Evolutionary conservation across 2,329 filamentous ascomycete genomes (phyloP), one percentile per base, ranked within the genome.

Genomic region (Iodosphaeria phyllophila): DNA sequence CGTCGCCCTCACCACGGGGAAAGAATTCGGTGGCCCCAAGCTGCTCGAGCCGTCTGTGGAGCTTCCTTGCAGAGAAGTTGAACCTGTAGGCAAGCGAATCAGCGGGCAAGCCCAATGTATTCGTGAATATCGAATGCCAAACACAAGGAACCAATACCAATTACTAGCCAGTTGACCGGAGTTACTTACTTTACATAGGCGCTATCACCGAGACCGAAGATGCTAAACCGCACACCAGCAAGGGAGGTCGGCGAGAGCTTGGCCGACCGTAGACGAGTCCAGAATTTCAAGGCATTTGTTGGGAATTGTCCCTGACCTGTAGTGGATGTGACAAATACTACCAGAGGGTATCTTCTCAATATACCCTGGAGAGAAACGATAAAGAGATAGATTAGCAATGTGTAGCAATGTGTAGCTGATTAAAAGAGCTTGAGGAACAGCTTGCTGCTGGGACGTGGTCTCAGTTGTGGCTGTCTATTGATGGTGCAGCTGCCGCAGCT

Each of bases 291-390:
- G 3, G 77, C 71, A 56, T 95, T 95, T 28, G 68, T 67, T 3
- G 89, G 89, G 43, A 95, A 64, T 35, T 95, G 84, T 5, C 89
- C 89, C 51, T 98, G 86, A 5, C 89, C 89, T 0, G 89, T 92
- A 0, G 89, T 98, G 5, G 89, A 91, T 12, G 91, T 58, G 31
- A 82, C 71, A 39, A 98, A 78, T 25, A 95, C 57, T 14, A 82
- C 66, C 12, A 86, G 49, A 1, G 50, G 51, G 28, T 59, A 53
- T 27, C 53, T 52, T 7, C 63, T 38, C 13, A 74, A 48, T 13
- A 54, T 45, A 32, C 52, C 60, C 68, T 69, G 30, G 13, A 16
- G 10, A 14, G 17, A n/a, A 24, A n/a, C n/a, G n/a, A n/a, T n/a
- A n/a, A n/a, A n/a, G n/a, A n/a, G n/a, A n/a, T n/a, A n/a, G n/a